Base-by-base conservation (phyloP, 2,329 filamentous ascomycete species). In the Scorias spongiosa region DNA sequence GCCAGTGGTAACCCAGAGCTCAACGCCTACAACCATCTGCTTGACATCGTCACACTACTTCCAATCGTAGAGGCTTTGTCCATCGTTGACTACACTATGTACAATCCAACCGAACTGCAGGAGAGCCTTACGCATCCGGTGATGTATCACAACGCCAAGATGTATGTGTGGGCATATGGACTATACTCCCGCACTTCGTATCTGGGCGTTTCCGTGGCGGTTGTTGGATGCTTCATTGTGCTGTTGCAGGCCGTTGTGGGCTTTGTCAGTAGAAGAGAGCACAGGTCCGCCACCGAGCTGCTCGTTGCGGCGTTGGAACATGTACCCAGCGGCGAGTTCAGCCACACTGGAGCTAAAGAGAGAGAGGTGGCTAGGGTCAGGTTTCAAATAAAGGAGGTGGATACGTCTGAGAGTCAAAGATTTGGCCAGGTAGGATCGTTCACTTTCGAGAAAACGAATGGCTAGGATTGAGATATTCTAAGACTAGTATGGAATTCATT, bases 301-400 rank as follows among this genome's bases (percentile, higher is more conserved):
- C 44, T 57, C 2, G 48, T 55, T 1, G 51, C 52, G 14, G 52
- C 54, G 11, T 30, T 57, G n/a, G 52, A 54, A 46, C 51, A 57
- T 44, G 26, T 43, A 1, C 48, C 48, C 9, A 41, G 28, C 4
- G 45, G 40, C 11, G 53, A 55, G 34, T 57, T 57, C n/a, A 30
- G 28, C 6, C 44, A 44, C 8, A 42, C 45, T 10, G 32, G 46
- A 15, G 45, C 46, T 28, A 40, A 51, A 6, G 53, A 54, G 37
- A 44, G 40, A 34, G 46, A 48, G 17, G 41, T 52, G 38, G 47
- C 47, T 5, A 44, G 44, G 7, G 42, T 50, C 10, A 43, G 47
- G 10, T 55, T 51, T 38, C 44, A 46, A 36, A 40, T 56, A 1
- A 37, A 43, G 42, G 49, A 44, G 32, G 15, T 12, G 3, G 9